These are phyloP conservation scores for Pontederia crassipes DNA, from an alignment of 176 grass and related monocot species.

Conservation along the genomic window DNA sequence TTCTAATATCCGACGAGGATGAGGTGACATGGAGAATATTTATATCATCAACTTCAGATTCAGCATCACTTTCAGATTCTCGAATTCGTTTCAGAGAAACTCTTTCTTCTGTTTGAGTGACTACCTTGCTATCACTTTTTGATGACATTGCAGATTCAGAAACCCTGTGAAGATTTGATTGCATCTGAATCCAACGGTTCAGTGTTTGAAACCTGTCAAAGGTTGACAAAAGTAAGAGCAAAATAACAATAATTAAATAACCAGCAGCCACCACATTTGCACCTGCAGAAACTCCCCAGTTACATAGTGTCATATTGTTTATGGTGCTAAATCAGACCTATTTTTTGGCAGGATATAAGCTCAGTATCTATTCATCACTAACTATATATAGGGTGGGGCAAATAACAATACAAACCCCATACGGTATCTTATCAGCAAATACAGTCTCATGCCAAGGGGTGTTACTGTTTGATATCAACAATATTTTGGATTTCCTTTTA, in stretches of 20 bases:
- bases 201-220: slow-evolving; percentile 77
- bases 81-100: slow-evolving; percentile 50
- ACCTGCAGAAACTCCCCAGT: no score
- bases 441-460: no score
- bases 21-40: slow-evolving; percentile 28
- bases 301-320: no score
- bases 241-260: not conserved
- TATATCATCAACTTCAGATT: slow-evolving; percentile 49
- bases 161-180: slow-evolving; percentile 92
- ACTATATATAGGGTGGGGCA: no score
- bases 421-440: no score
- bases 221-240: slow-evolving; percentile 23
- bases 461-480: no score
- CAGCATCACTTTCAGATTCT: slow-evolving; percentile 71
- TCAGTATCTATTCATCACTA: no score
- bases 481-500: no score
- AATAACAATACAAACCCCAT: no score
- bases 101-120: slow-evolving; percentile 50
- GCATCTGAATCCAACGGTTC: slow-evolving; percentile 98
- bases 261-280: no score
- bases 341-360: no score
- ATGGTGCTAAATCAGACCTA: no score
- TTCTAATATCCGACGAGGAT: slow-evolving; percentile 16
- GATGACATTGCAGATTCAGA: slow-evolving; percentile 56
- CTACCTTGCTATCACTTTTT: slow-evolving; percentile 35